Evolutionary conservation across 2,329 filamentous ascomycete species (phyloP).

Genomic region (Apiospora aurea): DNA sequence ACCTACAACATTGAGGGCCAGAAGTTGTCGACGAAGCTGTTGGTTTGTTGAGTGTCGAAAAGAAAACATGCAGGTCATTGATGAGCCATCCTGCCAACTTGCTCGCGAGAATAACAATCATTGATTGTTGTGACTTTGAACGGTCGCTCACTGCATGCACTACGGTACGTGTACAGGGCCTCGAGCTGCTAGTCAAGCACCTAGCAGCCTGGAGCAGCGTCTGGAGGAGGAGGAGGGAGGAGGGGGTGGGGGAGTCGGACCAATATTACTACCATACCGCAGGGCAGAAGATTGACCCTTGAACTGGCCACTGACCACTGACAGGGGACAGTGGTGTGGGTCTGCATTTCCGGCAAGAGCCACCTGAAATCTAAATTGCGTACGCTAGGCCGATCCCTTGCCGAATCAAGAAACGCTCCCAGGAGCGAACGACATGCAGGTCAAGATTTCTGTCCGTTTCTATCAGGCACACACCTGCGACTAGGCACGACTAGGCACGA

Average conservation of each 20-base stretch:
- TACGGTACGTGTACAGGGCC: background rate
- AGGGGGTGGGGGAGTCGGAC: conserved; percentile 7
- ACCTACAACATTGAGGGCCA: background rate
- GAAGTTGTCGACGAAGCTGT: conserved; percentile 1
- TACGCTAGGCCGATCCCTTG: conserved; percentile 22
- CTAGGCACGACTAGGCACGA: background rate
- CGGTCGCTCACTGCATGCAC: background rate
- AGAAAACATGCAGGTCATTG: background rate
- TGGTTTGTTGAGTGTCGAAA: background rate
- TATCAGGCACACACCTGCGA: conserved; percentile 4
- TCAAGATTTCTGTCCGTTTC: conserved; percentile 17
- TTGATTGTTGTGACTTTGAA: conserved; percentile 19
- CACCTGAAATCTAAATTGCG: conserved; percentile 25
- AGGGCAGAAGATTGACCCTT: background rate
- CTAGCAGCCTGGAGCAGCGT: background rate
- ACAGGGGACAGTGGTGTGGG: background rate
- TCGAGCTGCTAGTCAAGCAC: too few species aligned
- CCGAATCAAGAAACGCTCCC: conserved; percentile 17
- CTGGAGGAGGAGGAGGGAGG: background rate
- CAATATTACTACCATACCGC: conserved; percentile 11
- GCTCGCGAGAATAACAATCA: background rate
- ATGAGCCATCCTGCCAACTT: background rate
- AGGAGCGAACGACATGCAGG: background rate
- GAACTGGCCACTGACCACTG: background rate
- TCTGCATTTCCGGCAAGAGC: conserved; percentile 5